Evolutionary conservation across 2,329 filamentous ascomycete genomes (phyloP), one percentile per base, ranked within the genome.

Genomic region (Cytospora chrysosperma): DNA sequence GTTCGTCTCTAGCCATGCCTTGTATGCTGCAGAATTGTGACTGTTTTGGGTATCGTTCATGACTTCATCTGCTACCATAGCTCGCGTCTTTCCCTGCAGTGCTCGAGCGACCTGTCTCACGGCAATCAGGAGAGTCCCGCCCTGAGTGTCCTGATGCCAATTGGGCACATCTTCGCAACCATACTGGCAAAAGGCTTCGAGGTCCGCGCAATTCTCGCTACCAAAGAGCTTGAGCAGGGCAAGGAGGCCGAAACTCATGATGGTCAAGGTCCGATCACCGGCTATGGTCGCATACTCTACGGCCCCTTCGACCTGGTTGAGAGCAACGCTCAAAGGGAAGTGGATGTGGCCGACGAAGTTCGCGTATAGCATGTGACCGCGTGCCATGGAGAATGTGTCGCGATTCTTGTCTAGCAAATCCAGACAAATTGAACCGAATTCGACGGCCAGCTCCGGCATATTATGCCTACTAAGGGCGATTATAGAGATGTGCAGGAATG

Each of bases 111-210:
- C 81, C 72, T 93, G 90, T 56, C 88, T 79, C 4, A 88, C 80
- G 3, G 84, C 82, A 65, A 90, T 84, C 8, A 93, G 77, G 58
- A 92, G 78, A 0, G 86, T 86, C 2, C 91, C 91, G 19, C 91
- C 91, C 63, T 89, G 82, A 1, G 88, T 83, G 69, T 93, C 90
- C 52, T 82, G 78, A 54, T 87, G 79, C 90, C 90, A 93, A 56
- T 88, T 86, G 1, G 85, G 85, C 63, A 91, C 85, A 67, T 93
- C 90, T 65, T 92, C 85, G 65, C 88, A 89, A n/a, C 87, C 84
- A 65, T 88, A 91, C 55, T 86, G 83, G 69, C 88, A 89, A 71
- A 87, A 91, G 0, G 82, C 82, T 72, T 93, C 90, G 0, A 92
- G 77, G 62, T 93, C 90, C 17, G 80, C 78, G 55, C 87, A 79